Evolutionary conservation across 306 rosid genomes (phyloP).

Genomic region (Phaseolus lunatus): DNA sequence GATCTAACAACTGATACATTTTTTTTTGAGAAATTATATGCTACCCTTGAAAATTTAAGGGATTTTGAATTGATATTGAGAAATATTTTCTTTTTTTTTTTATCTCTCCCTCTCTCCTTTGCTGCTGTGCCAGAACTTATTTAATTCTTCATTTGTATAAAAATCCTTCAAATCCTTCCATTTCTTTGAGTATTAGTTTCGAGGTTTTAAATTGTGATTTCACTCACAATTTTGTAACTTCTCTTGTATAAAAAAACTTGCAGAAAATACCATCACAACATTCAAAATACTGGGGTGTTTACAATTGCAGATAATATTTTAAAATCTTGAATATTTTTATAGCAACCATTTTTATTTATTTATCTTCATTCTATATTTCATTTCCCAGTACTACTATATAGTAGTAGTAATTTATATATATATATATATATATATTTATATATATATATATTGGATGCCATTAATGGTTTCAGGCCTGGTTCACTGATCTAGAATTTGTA

Average conservation of each 20-base stretch:
- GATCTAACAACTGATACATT: not conserved
- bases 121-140: not conserved
- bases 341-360: not conserved
- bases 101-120: not conserved
- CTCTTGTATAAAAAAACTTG: too few relatives aligned
- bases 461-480: conserved; percentile 9
- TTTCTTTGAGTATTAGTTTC: not conserved
- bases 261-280: too few relatives aligned
- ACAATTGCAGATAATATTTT: too few relatives aligned
- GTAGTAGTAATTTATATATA: too few relatives aligned
- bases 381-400: not conserved
- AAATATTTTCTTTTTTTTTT: not conserved
- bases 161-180: not conserved
- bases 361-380: not conserved
- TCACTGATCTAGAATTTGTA: conserved; percentile 13
- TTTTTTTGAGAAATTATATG: not conserved
- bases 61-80: not conserved
- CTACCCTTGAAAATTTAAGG: not conserved
- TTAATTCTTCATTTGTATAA: not conserved
- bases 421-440: too few relatives aligned
- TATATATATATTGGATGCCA: too few relatives aligned
- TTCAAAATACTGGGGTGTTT: too few relatives aligned
- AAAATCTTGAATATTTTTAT: too few relatives aligned
- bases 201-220: not conserved
- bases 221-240: too few relatives aligned